Evolutionary conservation across 768 basidiomycete species (phyloP).

Genomic region (Fomitopsis serialis): DNA sequence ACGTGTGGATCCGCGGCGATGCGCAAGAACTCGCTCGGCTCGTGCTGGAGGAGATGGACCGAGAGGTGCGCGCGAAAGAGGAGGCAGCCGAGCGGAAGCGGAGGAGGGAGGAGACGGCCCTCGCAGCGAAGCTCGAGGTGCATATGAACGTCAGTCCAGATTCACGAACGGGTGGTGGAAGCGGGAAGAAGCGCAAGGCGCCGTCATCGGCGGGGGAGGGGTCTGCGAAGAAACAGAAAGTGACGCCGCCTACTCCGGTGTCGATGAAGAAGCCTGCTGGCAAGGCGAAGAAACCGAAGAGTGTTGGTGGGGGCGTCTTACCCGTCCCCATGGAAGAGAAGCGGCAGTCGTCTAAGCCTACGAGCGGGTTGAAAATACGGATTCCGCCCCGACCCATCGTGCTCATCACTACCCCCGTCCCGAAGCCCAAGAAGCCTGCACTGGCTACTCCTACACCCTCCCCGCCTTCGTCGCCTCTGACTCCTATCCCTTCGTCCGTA

Average conservation of each 20-base stretch:
- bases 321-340: not conserved
- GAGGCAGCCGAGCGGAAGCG: constrained; percentile 49
- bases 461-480: not conserved
- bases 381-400: constrained; percentile 6
- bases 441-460: not conserved
- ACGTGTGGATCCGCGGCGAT: constrained; percentile 86
- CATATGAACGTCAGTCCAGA: not conserved
- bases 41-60: constrained; percentile 52
- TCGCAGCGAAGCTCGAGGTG: constrained; percentile 11
- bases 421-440: not conserved
- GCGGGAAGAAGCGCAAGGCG: constrained; percentile 14
- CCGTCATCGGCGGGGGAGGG: constrained; percentile 1
- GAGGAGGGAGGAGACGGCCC: constrained; percentile 45
- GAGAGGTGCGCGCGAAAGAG: constrained; percentile 50
- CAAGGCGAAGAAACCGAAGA: constrained; percentile 5
- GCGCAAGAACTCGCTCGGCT: constrained; percentile 71
- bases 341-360: no score
- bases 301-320: not conserved
- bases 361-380: constrained; percentile 12
- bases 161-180: not conserved
- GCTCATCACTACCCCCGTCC: not conserved
- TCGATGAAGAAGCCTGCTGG: constrained; percentile 6
- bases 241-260: constrained; percentile 6
- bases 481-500: not conserved
- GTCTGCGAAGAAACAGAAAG: constrained; percentile 11